Percentiles rank a stretch among this genome's conserved stretches.
phyloP scores from a whole-genome alignment of 2,329 filamentous ascomycete genomes.

The Paramyrothecium sp. region DNA sequence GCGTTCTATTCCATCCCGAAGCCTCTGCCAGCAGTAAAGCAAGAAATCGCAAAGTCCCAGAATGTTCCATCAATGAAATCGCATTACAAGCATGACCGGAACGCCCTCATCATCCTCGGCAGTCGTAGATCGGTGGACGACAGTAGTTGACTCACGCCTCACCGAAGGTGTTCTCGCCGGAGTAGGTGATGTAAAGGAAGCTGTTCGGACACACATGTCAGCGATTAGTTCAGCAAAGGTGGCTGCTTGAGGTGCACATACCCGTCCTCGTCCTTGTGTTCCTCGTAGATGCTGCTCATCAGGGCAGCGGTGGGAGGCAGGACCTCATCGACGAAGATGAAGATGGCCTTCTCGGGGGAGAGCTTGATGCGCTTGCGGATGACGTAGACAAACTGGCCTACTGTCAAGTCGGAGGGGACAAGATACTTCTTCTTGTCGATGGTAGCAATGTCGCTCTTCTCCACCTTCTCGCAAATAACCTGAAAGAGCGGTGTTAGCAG shows the following conservation, averaged over 20 bases:
- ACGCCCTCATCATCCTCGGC: slow-evolving; percentile 31
- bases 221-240: slow-evolving; percentile 2
- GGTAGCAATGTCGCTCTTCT: slow-evolving; percentile 98
- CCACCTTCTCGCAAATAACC: slow-evolving; percentile 99
- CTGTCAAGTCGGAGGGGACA: slow-evolving; percentile 93
- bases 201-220: slow-evolving; percentile 41
- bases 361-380: slow-evolving; percentile 99
- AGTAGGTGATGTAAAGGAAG: slow-evolving; percentile 99
- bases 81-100: slow-evolving; percentile 27
- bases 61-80: slow-evolving; percentile 19
- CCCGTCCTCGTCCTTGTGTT: slow-evolving; percentile 87
- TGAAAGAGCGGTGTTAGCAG: slow-evolving; percentile 31
- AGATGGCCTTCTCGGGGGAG: slow-evolving; percentile 98
- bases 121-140: slow-evolving; percentile 15
- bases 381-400: slow-evolving; percentile 99
- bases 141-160: slow-evolving; percentile 9
- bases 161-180: slow-evolving; percentile 98
- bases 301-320: slow-evolving; percentile 93
- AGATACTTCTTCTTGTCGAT: slow-evolving; percentile 99
- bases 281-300: slow-evolving; percentile 99
- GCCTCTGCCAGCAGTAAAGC: slow-evolving; percentile 15
- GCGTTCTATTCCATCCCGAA: slow-evolving; percentile 17
- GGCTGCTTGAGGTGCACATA: slow-evolving; percentile 32
- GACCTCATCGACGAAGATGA: slow-evolving; percentile 99
- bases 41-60: slow-evolving; percentile 22